A percentile compares a stretch with the other conserved stretches of the same genome.
Evolutionary conservation across 257 asterid genomes (phyloP).

Genomic region (Coffea canephora): DNA sequence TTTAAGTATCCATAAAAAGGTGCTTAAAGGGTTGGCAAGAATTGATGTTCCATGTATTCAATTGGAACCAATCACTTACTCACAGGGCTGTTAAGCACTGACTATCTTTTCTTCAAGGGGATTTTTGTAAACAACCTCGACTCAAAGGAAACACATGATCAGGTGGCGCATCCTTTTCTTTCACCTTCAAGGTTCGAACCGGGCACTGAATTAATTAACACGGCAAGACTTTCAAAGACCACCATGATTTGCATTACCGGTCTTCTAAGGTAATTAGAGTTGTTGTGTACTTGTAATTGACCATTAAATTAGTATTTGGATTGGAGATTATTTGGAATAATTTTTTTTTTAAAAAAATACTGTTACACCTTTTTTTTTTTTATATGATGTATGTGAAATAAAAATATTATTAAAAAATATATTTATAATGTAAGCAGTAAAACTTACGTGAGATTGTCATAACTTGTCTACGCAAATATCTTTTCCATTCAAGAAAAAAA

Average conservation of each 20-base stretch:
- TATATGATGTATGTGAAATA: too few species aligned
- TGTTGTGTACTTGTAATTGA: too few species aligned
- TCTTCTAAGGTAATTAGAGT: background rate
- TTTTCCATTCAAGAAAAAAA: background rate
- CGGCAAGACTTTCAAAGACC: background rate
- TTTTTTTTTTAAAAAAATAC: too few species aligned
- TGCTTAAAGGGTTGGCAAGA: background rate
- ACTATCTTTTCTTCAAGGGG: background rate
- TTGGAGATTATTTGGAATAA: too few species aligned
- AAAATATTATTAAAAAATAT: too few species aligned
- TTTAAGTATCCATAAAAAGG: background rate
- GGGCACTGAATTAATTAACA: background rate
- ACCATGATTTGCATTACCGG: background rate
- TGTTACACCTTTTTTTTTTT: too few species aligned
- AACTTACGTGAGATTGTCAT: background rate
- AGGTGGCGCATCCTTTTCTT: background rate
- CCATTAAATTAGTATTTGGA: too few species aligned
- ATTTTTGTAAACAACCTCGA: background rate
- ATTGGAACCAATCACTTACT: background rate
- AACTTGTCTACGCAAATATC: too few species aligned
- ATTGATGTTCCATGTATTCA: background rate
- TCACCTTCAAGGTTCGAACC: background rate
- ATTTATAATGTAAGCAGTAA: too few species aligned
- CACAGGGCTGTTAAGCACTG: background rate
- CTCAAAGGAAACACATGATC: background rate